Conservation (phyloP, 225 moss, liverwort and hornwort species). For the Sphagnum contortum region DNA sequence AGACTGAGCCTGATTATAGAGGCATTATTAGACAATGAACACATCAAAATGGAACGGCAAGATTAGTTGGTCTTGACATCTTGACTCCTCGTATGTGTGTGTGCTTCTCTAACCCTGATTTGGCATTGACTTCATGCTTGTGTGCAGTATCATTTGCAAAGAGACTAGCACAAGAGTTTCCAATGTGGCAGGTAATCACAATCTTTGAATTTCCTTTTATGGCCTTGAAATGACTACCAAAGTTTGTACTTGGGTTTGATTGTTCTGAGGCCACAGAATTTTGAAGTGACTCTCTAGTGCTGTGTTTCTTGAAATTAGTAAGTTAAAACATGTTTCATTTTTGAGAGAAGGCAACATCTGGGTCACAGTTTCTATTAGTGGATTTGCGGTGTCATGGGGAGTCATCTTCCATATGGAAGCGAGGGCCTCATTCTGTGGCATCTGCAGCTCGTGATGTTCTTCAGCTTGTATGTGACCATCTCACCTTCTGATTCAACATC, state of each 20-base stretch:
- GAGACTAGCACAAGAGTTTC: constrained; percentile 88
- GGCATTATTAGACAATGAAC: too few relatives aligned
- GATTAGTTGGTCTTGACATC: too few relatives aligned
- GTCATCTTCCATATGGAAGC: constrained; percentile 55
- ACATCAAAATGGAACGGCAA: too few relatives aligned
- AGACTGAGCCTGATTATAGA: too few relatives aligned
- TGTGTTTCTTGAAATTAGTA: too few relatives aligned
- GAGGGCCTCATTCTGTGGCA: constrained; percentile 71
- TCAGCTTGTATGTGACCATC: constrained; percentile 49
- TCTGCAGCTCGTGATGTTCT: constrained; percentile 84
- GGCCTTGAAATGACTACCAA: not conserved
- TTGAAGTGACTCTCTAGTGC: too few relatives aligned
- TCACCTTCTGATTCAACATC: not conserved
- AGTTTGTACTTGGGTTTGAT: too few relatives aligned
- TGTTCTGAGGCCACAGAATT: too few relatives aligned
- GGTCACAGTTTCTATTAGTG: constrained; percentile 74
- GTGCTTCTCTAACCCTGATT: too few relatives aligned
- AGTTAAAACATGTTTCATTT: too few relatives aligned
- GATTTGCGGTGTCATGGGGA: constrained; percentile 95
- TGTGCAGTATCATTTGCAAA: constrained; percentile 77
- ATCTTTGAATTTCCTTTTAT: too few relatives aligned
- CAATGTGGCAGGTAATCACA: constrained; percentile 72
- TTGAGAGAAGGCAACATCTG: not conserved
- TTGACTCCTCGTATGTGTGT: too few relatives aligned
- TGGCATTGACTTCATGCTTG: constrained; percentile 1